Evolutionary conservation across 345 rosid species (phyloP), one percentile per base, ranked within the genome.

Genomic region (Eucalyptus leucophloia): DNA sequence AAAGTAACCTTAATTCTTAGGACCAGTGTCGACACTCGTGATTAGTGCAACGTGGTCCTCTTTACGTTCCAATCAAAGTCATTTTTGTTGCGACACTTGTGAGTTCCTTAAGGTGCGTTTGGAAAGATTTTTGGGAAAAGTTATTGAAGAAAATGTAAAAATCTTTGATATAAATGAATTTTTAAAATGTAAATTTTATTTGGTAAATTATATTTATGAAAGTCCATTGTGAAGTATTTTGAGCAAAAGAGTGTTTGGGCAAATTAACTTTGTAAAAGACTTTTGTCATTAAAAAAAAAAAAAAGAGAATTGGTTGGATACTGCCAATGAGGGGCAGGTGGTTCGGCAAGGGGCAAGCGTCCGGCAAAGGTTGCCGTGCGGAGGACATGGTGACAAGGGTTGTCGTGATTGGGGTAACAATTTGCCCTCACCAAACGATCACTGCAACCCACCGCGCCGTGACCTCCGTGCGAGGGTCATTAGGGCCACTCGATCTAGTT

Each of bases 391-490:
- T 1, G 18, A 18, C 7, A 7, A 49, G 51, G 18, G 51, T 49
- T 15, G 18, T 3, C 17, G 18, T 7, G 7, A 49, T 49, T 5
- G 18, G 18, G 18, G 51, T 49, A 49, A 49, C 7, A 3, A 49
- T 49, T 2, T 49, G 7, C 17, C 51, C 7, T 49, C 49, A 0
- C 3, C 67, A 14, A 3, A 58, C 8, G n/a, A 11, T 24, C 0
- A 2, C 4, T 0, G 4, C 13, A 1, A 47, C 49, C 49, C 49
- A 47, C 0, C 1, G 2, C 13, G 6, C 51, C 3, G 17, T 3
- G 6, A 49, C 51, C 51, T 49, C 17, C 7, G 16, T 49, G 0
- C 1, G 7, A 14, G 16, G 51, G 51, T 49, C 7, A 0, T 3
- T 1, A 0, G 17, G 51, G 17, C 6, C 7, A 3, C 51, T 50